Percentiles rank a stretch among this genome's conserved stretches.
Evolutionary conservation across 495 filamentous ascomycete species (phyloP).

Genomic region (Hypoxylon cercidicola): DNA sequence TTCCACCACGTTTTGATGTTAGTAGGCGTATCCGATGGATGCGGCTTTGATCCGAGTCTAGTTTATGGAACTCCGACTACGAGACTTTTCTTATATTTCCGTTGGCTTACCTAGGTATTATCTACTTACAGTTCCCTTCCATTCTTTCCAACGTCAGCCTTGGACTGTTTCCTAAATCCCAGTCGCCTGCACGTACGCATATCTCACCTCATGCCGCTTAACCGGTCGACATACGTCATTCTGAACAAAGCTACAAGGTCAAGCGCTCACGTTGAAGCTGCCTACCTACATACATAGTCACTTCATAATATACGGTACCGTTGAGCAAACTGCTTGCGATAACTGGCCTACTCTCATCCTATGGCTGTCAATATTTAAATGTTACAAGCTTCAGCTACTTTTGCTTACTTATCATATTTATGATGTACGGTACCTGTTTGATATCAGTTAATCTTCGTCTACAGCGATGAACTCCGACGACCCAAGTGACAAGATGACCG

Average conservation of each 20-base stretch:
- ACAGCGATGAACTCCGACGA: constrained; percentile 2
- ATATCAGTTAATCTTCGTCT: not conserved
- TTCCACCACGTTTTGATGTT: too few species aligned
- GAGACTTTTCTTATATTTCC: not conserved
- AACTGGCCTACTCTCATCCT: not conserved
- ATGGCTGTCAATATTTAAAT: constrained; percentile 7
- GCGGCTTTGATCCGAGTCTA: not conserved
- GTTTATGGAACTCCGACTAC: not conserved
- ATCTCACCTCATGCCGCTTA: constrained; percentile 24
- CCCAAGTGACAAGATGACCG: constrained; percentile 23
- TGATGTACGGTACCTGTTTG: not conserved
- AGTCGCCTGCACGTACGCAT: constrained; percentile 4
- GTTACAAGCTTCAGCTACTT: constrained; percentile 6
- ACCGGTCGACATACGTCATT: constrained; percentile 32
- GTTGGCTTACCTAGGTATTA: not conserved
- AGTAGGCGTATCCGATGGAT: not conserved
- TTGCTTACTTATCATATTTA: constrained; percentile 4
- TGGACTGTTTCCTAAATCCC: constrained; percentile 4
- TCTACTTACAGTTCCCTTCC: not conserved
- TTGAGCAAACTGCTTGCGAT: too few species aligned
- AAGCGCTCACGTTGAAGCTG: not conserved
- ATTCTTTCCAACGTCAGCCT: not conserved
- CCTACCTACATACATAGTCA: not conserved
- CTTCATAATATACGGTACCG: not conserved
- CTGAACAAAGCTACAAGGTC: constrained; percentile 23